Evolutionary conservation across 495 filamentous ascomycete species (phyloP).

Genomic region (Clavariopsis aquatica): DNA sequence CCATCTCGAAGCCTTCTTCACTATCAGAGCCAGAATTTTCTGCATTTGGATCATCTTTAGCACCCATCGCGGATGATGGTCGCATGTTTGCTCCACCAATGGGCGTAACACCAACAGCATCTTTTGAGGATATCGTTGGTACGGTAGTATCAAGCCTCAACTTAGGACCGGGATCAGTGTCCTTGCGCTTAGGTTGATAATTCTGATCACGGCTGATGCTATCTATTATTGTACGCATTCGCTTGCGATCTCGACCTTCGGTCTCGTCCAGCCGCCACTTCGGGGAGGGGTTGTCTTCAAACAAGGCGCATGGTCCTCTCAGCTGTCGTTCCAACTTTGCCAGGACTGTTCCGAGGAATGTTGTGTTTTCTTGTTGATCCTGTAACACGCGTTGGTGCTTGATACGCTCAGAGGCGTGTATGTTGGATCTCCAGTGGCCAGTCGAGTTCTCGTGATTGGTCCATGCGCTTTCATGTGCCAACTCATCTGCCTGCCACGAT

Average conservation of each 20-base stretch:
- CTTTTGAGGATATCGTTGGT: slow-evolving; percentile 33
- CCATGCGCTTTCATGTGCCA: slow-evolving; percentile 66
- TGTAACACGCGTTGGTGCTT: slow-evolving; percentile 85
- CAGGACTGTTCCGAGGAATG: slow-evolving; percentile 71
- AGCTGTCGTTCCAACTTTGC: slow-evolving; percentile 72
- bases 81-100: slow-evolving; percentile 10
- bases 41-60: slow-evolving; percentile 9
- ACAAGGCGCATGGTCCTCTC: slow-evolving; percentile 72
- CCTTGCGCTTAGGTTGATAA: slow-evolving; percentile 83
- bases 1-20: slow-evolving; percentile 85
- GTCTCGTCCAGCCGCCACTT: slow-evolving; percentile 95
- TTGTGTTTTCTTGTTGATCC: slow-evolving; percentile 85
- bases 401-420: slow-evolving; percentile 85
- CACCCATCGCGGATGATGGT: slow-evolving; percentile 14
- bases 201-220: slow-evolving; percentile 65
- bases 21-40: slow-evolving; percentile 28
- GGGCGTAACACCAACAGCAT: slow-evolving; percentile 48
- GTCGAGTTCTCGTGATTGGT: slow-evolving; percentile 80
- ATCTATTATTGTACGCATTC: slow-evolving; percentile 79
- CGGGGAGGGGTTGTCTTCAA: slow-evolving; percentile 61
- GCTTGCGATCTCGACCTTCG: slow-evolving; percentile 93
- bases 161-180: slow-evolving; percentile 36
- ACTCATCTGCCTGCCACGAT: slow-evolving; percentile 70
- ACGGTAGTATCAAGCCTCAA: slow-evolving; percentile 48
- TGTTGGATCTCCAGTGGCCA: slow-evolving; percentile 89